Conservation (phyloP, 176 grass and related monocot genomes). For the Tuctoria greenei region DNA sequence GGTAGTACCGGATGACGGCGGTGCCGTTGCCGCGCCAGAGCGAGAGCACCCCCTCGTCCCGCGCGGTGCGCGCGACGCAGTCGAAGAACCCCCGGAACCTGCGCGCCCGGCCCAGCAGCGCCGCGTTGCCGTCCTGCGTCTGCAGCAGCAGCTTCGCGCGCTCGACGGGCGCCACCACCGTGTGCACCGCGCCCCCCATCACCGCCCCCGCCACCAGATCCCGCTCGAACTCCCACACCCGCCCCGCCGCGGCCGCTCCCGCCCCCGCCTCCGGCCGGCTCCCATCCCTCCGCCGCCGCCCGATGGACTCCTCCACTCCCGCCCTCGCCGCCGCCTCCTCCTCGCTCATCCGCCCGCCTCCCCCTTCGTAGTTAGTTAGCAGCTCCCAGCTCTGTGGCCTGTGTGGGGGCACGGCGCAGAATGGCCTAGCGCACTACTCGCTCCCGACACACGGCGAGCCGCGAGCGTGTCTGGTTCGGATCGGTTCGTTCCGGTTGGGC, state of each 20-base stretch:
- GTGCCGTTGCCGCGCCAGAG: slow-evolving; percentile 98
- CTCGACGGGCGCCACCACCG: slow-evolving; percentile 98
- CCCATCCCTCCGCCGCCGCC: slow-evolving; percentile 23
- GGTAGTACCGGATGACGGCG: slow-evolving; percentile 92
- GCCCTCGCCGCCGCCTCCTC: slow-evolving; percentile 21
- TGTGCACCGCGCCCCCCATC: slow-evolving; percentile 94
- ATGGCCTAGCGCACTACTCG: not conserved
- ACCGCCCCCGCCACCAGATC: slow-evolving; percentile 89
- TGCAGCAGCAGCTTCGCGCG: slow-evolving; percentile 95
- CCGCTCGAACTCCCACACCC: slow-evolving; percentile 82
- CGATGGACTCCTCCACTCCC: slow-evolving; percentile 56
- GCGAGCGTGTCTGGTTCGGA: not conserved
- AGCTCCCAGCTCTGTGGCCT: not conserved
- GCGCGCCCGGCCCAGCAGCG: slow-evolving; percentile 57
- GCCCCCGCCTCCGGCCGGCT: not conserved
- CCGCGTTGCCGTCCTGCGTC: slow-evolving; percentile 98
- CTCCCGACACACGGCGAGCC: slow-evolving; percentile 22
- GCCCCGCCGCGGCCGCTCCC: slow-evolving; percentile 12
- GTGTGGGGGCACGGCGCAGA: slow-evolving; percentile 1
- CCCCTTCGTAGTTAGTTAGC: not conserved
- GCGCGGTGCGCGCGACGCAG: slow-evolving; percentile 83
- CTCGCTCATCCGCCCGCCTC: slow-evolving; percentile 49
- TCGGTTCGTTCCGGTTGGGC: not conserved
- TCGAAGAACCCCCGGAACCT: slow-evolving; percentile 83
- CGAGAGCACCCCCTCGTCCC: slow-evolving; percentile 83